Evolutionary conservation across 495 filamentous ascomycete species (phyloP).

Genomic region (Lasiosphaeria ovina): DNA sequence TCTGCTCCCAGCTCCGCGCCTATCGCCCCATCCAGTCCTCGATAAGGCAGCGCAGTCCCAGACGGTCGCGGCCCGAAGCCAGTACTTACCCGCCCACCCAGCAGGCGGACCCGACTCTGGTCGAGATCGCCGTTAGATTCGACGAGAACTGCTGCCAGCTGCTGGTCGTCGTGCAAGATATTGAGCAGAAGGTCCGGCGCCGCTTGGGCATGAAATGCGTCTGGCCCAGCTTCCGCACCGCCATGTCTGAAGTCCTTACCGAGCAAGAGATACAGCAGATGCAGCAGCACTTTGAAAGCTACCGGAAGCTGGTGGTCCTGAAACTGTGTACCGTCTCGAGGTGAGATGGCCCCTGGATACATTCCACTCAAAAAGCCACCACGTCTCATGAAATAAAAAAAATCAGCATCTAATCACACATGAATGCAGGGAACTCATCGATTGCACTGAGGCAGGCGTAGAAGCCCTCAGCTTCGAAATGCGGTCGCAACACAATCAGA

Average conservation of each 20-base stretch:
- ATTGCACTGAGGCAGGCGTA: too few relatives aligned
- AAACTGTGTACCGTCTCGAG: not conserved
- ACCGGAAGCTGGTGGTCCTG: not conserved
- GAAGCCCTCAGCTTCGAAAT: too few relatives aligned
- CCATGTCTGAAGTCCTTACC: not conserved
- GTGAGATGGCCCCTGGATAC: not conserved
- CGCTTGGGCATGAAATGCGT: not conserved
- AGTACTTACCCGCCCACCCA: too few relatives aligned
- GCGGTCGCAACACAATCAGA: not conserved
- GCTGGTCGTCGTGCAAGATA: not conserved
- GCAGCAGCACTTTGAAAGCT: not conserved
- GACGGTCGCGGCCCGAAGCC: too few relatives aligned
- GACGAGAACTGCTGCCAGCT: not conserved
- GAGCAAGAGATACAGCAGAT: not conserved
- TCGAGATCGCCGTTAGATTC: not conserved
- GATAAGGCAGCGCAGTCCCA: not conserved
- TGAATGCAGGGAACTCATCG: too few relatives aligned
- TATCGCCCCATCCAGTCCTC: not conserved
- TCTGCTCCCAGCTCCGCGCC: not conserved
- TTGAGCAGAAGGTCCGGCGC: not conserved
- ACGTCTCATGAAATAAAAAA: not conserved
- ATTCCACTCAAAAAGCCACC: not conserved
- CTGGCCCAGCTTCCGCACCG: not conserved
- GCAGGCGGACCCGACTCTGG: not conserved
- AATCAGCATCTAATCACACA: too few relatives aligned